Percentiles rank a stretch among this genome's conserved stretches.
Conservation (phyloP, 768 basidiomycete species). For the Amanita muscaria region DNA sequence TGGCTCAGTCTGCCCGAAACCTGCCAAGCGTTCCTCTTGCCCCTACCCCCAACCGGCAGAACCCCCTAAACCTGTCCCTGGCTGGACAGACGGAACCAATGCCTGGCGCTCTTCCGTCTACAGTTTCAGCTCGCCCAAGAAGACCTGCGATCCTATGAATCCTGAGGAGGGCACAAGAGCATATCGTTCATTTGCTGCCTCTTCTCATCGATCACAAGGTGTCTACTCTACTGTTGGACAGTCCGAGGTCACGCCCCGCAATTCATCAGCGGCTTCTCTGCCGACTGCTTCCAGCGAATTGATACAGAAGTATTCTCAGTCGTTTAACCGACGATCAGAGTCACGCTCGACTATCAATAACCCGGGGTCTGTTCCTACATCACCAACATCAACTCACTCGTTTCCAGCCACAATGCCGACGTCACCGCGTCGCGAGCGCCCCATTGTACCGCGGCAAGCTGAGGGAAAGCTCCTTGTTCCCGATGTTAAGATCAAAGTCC, state of each 20-base stretch:
- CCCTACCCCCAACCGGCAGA: conserved; percentile 23
- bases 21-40: conserved; percentile 29
- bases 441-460: conserved; percentile 48
- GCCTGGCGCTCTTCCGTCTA: conserved; percentile 65
- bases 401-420: conserved; percentile 26
- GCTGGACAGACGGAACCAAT: conserved; percentile 61
- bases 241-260: conserved; percentile 11
- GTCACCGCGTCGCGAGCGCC: conserved; percentile 36
- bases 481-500: conserved; percentile 32
- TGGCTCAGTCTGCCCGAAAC: conserved; percentile 31
- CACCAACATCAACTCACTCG: conserved; percentile 28
- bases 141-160: conserved; percentile 23
- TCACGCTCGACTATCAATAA: conserved; percentile 37
- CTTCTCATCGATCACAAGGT: conserved; percentile 39
- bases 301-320: conserved; percentile 45
- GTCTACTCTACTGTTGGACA: conserved; percentile 41
- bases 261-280: conserved; percentile 11
- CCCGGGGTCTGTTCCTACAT: conserved; percentile 24
- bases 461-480: conserved; percentile 56
- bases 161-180: conserved; percentile 24
- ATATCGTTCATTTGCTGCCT: conserved; percentile 39
- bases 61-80: conserved; percentile 41
- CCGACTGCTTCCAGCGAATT: conserved; percentile 34
- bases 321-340: conserved; percentile 47
- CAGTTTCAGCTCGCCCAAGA: conserved; percentile 35